Base-by-base conservation (phyloP, 768 basidiomycete species). In the Naematelia aurantialba region DNA sequence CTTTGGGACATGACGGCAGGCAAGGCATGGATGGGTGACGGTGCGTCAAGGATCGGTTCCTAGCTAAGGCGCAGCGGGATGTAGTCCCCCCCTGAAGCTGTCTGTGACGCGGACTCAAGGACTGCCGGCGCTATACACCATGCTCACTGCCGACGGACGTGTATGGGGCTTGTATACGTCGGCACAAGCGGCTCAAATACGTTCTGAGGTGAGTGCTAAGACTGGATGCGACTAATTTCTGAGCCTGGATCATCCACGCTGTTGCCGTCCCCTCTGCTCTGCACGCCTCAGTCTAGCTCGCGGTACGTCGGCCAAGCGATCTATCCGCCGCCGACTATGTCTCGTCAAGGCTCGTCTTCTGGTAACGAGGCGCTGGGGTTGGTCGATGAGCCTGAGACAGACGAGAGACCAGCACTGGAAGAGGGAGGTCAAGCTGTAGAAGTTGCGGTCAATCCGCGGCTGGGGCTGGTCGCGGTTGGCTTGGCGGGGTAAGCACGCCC, bases 401-500 rank as follows among this genome's bases (percentile, higher is more conserved):
- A 47, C 17, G n/a, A 27, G 24, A 66, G 50, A 54, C 22, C 42
- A 17, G 53, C 45, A 45, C 27, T 57, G 45, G 19, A 58, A 63
- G 34, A 79, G 79, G 12, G 52, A 56, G 11, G 58, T 58, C n/a
- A 48, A 22, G 62, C 69, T 5, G 55, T 55, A 21, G 29, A 56
- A 10, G 80, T 88, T 8, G 85, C 86, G 3, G 79, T 91, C 63
- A 94, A 93, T 70, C 79, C 80, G 21, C 86, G 84, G 70, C 92
- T 94, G 70, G 91, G 89, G 26, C 68, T 93, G 30, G 80, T 90
- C 56, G 89, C 89, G 5, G 81, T 91, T 27, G 92, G 92, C 10
- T 89, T 86, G 4, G 77, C 80, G 21, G 82, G 85, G 90, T 89
- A 59, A 56, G 74, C 56, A 8, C 1, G 0, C n/a, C 22, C 8